phyloP scores from a whole-genome alignment of 306 rosid genomes.

The Herpetospermum pedunculosum region DNA sequence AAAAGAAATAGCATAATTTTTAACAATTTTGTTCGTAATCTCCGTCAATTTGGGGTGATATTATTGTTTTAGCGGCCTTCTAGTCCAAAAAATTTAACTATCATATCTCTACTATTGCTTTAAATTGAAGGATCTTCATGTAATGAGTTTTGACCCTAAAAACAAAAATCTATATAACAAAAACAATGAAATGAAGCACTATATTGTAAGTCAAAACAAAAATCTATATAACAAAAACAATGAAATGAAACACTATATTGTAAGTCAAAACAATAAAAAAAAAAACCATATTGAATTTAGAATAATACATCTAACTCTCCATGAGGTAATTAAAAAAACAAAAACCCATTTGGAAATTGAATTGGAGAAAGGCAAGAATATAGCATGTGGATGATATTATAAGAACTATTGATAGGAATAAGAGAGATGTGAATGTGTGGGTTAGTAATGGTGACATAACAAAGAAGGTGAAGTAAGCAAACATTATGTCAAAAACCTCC shows the following conservation, averaged over 20 bases:
- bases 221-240: background rate
- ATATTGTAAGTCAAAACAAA: no score
- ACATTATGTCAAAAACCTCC: background rate
- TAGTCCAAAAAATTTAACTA: no score
- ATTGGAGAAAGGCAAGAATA: background rate
- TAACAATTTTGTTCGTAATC: no score
- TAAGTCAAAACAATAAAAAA: background rate
- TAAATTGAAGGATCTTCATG: no score
- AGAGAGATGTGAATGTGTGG: background rate
- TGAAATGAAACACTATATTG: background rate
- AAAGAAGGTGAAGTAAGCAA: background rate
- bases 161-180: no score
- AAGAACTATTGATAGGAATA: background rate
- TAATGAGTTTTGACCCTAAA: no score
- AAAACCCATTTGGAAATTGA: background rate
- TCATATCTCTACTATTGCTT: no score
- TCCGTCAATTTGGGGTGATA: no score
- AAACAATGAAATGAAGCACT: no score
- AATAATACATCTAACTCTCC: background rate
- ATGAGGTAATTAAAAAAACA: no score
- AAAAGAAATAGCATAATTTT: no score
- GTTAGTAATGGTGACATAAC: background rate
- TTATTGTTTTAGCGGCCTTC: no score
- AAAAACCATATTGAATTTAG: background rate
- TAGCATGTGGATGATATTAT: background rate